Evolutionary conservation across 768 basidiomycete genomes (phyloP), one percentile per base, ranked within the genome.

Genomic region (Russula compacta): DNA sequence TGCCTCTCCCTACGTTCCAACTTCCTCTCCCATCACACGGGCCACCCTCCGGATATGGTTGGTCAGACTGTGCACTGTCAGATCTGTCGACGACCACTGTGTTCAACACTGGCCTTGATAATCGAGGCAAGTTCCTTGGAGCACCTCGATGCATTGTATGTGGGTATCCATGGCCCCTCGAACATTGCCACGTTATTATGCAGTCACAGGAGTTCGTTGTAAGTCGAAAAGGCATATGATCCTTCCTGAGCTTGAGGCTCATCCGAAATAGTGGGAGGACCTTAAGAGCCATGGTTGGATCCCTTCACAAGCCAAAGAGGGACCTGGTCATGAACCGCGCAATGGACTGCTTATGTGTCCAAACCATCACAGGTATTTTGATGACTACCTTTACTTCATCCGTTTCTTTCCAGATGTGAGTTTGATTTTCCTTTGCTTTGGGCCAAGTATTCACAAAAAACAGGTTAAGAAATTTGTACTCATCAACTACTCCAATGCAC

Each of bases 381-480:
- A 70, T 51, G 1, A 7, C 21, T 68, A 68, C 58, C 0, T 0
- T 8, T 73, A 67, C 56, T 72, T 71, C 53, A 71, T 72, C 8
- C 69, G 69, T 29, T 73, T 58, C 65, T 11, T 66, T 17, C 70
- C 70, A 1, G 59, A 69, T 15, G 72, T 69, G 59, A 68, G 69
- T 59, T 7, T 6, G 11, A 62, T 42, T 15, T 0, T 6, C 5
- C 43, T 47, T 58, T 35, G 2, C 9, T 51, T 39, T n/a, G 24
- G 10, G 10, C 24, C 6, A 19, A 39, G 15, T 43, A 49, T 32
- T 46, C 24, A 52, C 38, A 24, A 7, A 17, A 52, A 53, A 32
- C 59, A 69, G 65, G 49, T 44, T 14, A 53, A 58, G 24, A 69
- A 67, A 56, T 72, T 70, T 40, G 62, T 76, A 17, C 59, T 74